phyloP scores from a whole-genome alignment of 306 rosid genomes.

The peach (Prunus persica) region DNA sequence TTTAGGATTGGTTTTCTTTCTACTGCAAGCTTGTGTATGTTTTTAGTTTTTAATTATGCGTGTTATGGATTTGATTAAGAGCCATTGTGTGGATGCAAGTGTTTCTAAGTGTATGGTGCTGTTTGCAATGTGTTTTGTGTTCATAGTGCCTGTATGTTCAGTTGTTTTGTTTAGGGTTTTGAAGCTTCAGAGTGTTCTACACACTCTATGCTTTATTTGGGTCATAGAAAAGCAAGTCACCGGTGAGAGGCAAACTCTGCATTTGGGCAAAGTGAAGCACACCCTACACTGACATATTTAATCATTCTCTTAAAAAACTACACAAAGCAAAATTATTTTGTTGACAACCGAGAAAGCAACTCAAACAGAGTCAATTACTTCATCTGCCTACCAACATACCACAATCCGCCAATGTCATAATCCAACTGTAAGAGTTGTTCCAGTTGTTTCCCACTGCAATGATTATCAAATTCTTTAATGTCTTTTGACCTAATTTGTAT shows the following conservation, averaged over 20 bases:
- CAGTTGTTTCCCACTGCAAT: neutral
- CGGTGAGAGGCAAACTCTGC: neutral
- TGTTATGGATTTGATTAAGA: neutral
- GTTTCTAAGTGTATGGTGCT: neutral
- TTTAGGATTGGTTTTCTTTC: neutral
- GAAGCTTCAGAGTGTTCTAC: neutral
- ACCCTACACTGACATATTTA: neutral
- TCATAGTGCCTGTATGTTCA: neutral
- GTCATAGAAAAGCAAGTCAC: neutral
- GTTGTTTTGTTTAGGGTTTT: slow-evolving; percentile 10
- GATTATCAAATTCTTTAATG: neutral
- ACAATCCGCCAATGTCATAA: neutral
- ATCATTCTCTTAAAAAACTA: neutral
- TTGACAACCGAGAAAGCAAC: neutral
- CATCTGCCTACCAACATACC: neutral
- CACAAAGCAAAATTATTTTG: neutral
- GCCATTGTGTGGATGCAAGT: neutral
- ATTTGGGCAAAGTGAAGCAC: neutral
- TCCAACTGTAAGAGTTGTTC: neutral
- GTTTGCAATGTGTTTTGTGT: slow-evolving; percentile 2
- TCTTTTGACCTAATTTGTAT: neutral
- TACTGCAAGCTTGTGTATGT: no score
- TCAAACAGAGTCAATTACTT: neutral
- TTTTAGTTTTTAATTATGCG: neutral
- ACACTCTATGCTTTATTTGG: neutral